Evolutionary conservation across 768 basidiomycete genomes (phyloP).

Genomic region (Saitozyma podzolica): DNA sequence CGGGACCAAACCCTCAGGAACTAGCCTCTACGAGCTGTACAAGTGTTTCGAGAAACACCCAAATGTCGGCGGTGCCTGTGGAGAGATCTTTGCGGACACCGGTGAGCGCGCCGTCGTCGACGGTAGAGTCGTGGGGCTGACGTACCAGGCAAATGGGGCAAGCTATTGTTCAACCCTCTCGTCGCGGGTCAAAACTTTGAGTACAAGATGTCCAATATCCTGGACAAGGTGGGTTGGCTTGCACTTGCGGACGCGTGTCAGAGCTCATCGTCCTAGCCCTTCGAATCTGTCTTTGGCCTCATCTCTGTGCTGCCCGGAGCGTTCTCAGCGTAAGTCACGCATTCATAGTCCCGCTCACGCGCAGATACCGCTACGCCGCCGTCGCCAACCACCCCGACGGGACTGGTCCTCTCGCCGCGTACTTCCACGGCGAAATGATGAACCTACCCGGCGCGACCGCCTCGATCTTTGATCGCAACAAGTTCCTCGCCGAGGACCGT

Average conservation of each 20-base stretch:
- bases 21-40: slow-evolving; percentile 49
- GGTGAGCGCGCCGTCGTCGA: background rate
- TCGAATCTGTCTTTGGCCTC: slow-evolving; percentile 46
- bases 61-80: slow-evolving; percentile 48
- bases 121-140: background rate
- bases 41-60: slow-evolving; percentile 49
- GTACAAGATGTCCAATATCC: slow-evolving; percentile 49
- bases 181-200: slow-evolving; percentile 50
- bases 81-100: slow-evolving; percentile 30
- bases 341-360: no score
- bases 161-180: slow-evolving; percentile 43
- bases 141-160: slow-evolving; percentile 36
- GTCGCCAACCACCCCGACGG: slow-evolving; percentile 46
- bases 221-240: slow-evolving; percentile 26
- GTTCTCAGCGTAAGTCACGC: slow-evolving; percentile 29
- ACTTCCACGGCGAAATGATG: slow-evolving; percentile 50
- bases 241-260: background rate
- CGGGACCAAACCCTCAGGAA: slow-evolving; percentile 48
- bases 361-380: slow-evolving; percentile 41
- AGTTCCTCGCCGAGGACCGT: slow-evolving; percentile 59
- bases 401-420: slow-evolving; percentile 43
- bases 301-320: slow-evolving; percentile 48
- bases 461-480: slow-evolving; percentile 66
- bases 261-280: slow-evolving; percentile 13
- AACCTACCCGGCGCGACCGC: slow-evolving; percentile 43